Evolutionary conservation across 805 yeast genomes (phyloP).

Genomic region (Spathaspora passalidarum): DNA sequence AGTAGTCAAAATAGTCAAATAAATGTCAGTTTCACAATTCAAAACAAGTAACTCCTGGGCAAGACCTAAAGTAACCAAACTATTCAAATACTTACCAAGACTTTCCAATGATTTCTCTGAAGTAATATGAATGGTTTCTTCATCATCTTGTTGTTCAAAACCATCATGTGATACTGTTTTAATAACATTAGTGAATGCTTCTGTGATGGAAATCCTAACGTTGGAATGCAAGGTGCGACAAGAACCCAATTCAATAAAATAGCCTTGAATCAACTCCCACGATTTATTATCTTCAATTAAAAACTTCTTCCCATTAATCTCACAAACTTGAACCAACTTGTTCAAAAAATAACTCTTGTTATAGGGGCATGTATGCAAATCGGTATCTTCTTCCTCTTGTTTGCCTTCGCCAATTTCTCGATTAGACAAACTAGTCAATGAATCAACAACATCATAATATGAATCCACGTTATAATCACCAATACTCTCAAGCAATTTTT

Average conservation of each 20-base stretch:
- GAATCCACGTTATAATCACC: constrained; percentile 49
- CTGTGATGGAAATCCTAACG: constrained; percentile 47
- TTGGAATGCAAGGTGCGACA: constrained; percentile 39
- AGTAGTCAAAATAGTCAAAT: constrained; percentile 58
- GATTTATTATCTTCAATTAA: constrained; percentile 38
- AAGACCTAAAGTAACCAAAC: constrained; percentile 34
- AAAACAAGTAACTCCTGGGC: constrained; percentile 45
- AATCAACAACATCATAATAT: constrained; percentile 44
- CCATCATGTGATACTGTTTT: constrained; percentile 40
- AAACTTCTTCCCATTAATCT: constrained; percentile 52
- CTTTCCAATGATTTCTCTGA: constrained; percentile 51
- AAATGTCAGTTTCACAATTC: constrained; percentile 66
- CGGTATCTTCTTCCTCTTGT: constrained; percentile 8
- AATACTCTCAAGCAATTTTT: constrained; percentile 64
- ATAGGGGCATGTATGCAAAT: constrained; percentile 43
- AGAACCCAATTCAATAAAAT: constrained; percentile 44
- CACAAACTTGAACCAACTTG: constrained; percentile 50
- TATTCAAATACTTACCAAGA: constrained; percentile 42
- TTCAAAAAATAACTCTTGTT: constrained; percentile 55
- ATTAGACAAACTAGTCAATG: constrained; percentile 45
- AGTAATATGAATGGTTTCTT: constrained; percentile 22
- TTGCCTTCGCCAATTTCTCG: constrained; percentile 11
- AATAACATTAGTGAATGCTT: constrained; percentile 52
- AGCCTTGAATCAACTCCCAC: constrained; percentile 48
- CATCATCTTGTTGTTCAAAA: constrained; percentile 21